phyloP scores from a whole-genome alignment of 352 stramenopile genomes.

The Thalassiosira exigua region DNA sequence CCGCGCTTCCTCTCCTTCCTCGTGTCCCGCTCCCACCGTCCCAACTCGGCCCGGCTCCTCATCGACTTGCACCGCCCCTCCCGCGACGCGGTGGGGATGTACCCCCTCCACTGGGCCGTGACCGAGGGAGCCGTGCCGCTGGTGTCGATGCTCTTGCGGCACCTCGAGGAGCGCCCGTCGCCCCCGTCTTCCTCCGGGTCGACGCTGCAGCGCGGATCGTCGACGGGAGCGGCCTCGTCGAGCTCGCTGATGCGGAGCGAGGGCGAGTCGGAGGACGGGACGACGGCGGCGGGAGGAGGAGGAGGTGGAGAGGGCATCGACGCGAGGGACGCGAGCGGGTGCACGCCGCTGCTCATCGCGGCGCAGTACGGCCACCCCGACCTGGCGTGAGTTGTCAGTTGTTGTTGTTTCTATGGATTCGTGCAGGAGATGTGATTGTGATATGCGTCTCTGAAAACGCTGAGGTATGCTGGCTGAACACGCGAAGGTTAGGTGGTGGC shows the following conservation, averaged over 20 bases:
- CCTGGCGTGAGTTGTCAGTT: no score
- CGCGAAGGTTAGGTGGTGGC: no score
- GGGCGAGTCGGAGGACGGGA: slow-evolving; percentile 20
- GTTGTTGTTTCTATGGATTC: no score
- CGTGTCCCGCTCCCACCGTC: slow-evolving; percentile 47
- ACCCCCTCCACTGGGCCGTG: slow-evolving; percentile 86
- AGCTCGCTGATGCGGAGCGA: slow-evolving; percentile 38
- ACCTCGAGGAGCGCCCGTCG: slow-evolving; percentile 59
- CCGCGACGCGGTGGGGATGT: slow-evolving; percentile 85
- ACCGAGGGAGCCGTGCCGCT: slow-evolving; percentile 84
- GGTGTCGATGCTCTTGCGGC: slow-evolving; percentile 74
- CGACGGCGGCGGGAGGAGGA: not conserved
- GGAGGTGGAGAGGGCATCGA: slow-evolving; percentile 63
- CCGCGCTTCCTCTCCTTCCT: slow-evolving; percentile 74
- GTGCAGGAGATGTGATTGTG: no score
- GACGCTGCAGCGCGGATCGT: not conserved
- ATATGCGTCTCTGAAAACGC: no score
- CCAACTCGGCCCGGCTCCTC: slow-evolving; percentile 42
- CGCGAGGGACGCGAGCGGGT: slow-evolving; percentile 81
- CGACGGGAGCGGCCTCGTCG: not conserved
- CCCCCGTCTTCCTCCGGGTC: slow-evolving; percentile 20
- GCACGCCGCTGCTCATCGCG: slow-evolving; percentile 88
- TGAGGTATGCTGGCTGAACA: no score
- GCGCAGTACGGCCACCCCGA: slow-evolving; percentile 88
- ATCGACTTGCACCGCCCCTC: slow-evolving; percentile 64